Conservation (phyloP, 1,284 basidiomycete genomes). For the Naganishia albida region DNA sequence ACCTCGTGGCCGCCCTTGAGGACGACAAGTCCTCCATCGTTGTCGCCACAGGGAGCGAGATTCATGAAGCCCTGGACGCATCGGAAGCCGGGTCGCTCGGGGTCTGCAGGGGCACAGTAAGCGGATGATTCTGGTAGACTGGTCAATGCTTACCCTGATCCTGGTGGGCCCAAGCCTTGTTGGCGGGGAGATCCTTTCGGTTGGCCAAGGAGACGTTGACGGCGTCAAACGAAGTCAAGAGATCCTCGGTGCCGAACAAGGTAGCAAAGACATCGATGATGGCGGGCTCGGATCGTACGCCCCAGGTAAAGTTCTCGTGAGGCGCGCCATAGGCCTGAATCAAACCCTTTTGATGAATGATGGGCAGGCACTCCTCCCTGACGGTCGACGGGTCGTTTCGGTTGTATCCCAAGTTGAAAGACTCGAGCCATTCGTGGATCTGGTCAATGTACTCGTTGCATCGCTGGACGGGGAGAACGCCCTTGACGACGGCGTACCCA, state of each 20-base stretch:
- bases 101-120: conserved; percentile 3
- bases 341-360: conserved; percentile 38
- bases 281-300: conserved; percentile 17
- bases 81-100: conserved; percentile 24
- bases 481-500: conserved; percentile 45
- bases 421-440: conserved; percentile 45
- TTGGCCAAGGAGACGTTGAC: conserved; percentile 28
- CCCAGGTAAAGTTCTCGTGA: conserved; percentile 33
- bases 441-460: conserved; percentile 39
- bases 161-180: conserved; percentile 30
- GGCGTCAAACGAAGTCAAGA: conserved; percentile 27
- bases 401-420: conserved; percentile 45
- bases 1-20: conserved; percentile 37
- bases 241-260: conserved; percentile 26
- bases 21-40: conserved; percentile 42
- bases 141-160: conserved; percentile 26
- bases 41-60: conserved; percentile 38
- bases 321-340: conserved; percentile 29
- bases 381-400: conserved; percentile 42
- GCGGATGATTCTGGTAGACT: too few species aligned
- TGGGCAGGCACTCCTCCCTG: conserved; percentile 40
- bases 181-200: conserved; percentile 25
- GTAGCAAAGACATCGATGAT: conserved; percentile 32
- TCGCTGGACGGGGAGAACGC: conserved; percentile 39
- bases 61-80: conserved; percentile 37